Evolutionary conservation across 495 filamentous ascomycete species (phyloP).

Genomic region (Hyaloscypha bicolor): DNA sequence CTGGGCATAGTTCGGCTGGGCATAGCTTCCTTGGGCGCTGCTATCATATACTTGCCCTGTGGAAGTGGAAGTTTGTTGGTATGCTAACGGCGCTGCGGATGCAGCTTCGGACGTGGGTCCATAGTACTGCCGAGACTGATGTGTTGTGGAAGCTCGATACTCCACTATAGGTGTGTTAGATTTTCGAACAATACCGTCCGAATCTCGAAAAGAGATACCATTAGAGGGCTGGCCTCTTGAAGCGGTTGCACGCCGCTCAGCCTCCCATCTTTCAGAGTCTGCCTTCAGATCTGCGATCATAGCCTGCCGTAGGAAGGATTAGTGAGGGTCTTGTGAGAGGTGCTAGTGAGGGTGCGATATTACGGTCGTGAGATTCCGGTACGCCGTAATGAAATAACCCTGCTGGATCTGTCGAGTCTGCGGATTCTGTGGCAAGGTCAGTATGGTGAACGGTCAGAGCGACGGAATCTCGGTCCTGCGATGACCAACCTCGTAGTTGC

Average conservation of each 20-base stretch:
- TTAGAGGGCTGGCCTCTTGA: slow-evolving; percentile 50
- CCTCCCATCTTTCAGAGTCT: slow-evolving; percentile 81
- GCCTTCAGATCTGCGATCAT: slow-evolving; percentile 87
- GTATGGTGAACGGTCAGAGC: not conserved
- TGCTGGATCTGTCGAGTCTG: slow-evolving; percentile 56
- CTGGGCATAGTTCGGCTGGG: slow-evolving; percentile 25
- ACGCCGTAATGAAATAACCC: slow-evolving; percentile 86
- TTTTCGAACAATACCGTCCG: slow-evolving; percentile 52
- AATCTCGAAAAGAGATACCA: slow-evolving; percentile 60
- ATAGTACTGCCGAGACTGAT: slow-evolving; percentile 52
- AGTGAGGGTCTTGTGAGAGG: slow-evolving; percentile 18
- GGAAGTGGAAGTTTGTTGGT: slow-evolving; percentile 1
- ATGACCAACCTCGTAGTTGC: slow-evolving; percentile 72
- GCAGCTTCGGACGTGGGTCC: slow-evolving; percentile 39
- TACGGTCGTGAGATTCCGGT: slow-evolving; percentile 85
- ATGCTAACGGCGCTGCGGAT: not conserved
- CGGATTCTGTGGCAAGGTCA: slow-evolving; percentile 22
- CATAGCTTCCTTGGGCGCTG: slow-evolving; percentile 11
- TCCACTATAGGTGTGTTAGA: slow-evolving; percentile 59
- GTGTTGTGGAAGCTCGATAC: slow-evolving; percentile 53
- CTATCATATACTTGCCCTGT: slow-evolving; percentile 31
- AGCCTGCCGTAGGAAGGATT: slow-evolving; percentile 52
- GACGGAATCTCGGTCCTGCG: not conserved
- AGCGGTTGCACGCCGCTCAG: slow-evolving; percentile 59
- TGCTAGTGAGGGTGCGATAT: slow-evolving; percentile 37